A percentile compares a stretch with the other conserved stretches of the same genome.
Conservation (phyloP, 164 flowering plant species). For the Kalanchoe fedtschenkoi region DNA sequence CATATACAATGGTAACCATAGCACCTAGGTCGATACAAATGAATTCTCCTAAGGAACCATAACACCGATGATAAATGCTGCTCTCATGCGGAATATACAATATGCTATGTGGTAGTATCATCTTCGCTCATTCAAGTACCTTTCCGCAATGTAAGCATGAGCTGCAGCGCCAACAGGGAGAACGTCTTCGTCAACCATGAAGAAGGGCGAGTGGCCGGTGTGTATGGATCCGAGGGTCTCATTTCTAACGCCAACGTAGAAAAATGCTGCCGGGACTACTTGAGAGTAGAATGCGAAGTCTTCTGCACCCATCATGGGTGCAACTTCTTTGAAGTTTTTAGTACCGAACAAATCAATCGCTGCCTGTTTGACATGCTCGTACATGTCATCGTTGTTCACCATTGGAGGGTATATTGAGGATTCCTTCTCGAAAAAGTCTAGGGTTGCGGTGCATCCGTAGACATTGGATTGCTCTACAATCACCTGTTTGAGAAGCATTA, state of each 20-base stretch:
- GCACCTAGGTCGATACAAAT: too few relatives aligned
- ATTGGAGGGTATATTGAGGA: constrained; percentile 39
- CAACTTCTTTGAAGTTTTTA: constrained; percentile 24
- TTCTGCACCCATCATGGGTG: constrained; percentile 49
- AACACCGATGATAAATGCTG: too few relatives aligned
- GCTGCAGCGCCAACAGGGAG: constrained; percentile 73
- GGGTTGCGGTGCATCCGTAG: constrained; percentile 34
- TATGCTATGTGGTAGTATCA: too few relatives aligned
- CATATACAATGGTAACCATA: too few relatives aligned
- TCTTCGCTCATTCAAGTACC: constrained; percentile 33
- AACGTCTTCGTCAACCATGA: constrained; percentile 48
- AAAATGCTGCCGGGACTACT: constrained; percentile 36
- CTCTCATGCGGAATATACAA: too few relatives aligned
- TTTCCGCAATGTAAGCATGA: constrained; percentile 60
- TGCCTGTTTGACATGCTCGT: constrained; percentile 42
- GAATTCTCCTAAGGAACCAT: too few relatives aligned
- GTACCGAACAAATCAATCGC: constrained; percentile 45
- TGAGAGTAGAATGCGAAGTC: constrained; percentile 63
- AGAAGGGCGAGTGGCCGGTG: constrained; percentile 43
- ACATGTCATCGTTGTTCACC: constrained; percentile 44
- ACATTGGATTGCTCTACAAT: constrained; percentile 51
- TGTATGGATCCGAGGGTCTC: constrained; percentile 21
- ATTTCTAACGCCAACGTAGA: constrained; percentile 39
- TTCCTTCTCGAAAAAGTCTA: constrained; percentile 56
- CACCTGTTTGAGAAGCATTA: constrained; percentile 26